Base-by-base conservation (phyloP, 805 yeast species). In the Starmerella sp. region DNA sequence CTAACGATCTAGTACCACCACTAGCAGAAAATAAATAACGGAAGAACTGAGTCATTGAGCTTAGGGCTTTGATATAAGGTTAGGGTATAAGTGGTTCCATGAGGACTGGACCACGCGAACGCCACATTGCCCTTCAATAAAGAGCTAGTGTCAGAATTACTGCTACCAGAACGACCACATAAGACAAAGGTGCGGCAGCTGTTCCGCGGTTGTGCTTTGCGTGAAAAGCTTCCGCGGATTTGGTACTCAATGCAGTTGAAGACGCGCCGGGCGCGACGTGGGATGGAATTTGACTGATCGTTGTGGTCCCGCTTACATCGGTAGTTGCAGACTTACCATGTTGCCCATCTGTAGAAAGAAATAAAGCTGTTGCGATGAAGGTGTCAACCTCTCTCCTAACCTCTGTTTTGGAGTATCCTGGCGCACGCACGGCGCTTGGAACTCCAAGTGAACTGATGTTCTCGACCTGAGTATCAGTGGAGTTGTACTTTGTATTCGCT, bases 401-500 rank as follows among this genome's bases (percentile, higher is more conserved):
- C 15, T 22, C 2, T 2, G 59, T 54, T 2, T 43, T 3, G 10
- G 51, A 47, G 17, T 54, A 57, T 22, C 41, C 32, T 8, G 43
- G 44, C 8, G 59, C 59, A 6, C 50, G 50, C 29, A 54, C 52
- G 14, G 71, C 72, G 9, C 54, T 11, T 10, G 65, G 62, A 6
- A 58, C 47, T 8, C 56, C 58, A 38, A 35, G 28, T 35, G 50
- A 8, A 31, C 48, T 54, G 9, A 63, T 62, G 3, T 36, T 44
- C 14, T 61, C 65, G 28, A 62, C 45, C 39, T 57, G 57, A 5
- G 61, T n/a, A 3, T 39, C n/a, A 22, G 63, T 55, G 4, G 51
- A 51, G 53, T 67, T 61, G 53, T 53, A 60, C 17, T 51, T 54
- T 17, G 77, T 73, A 57, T 75, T 78, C 10, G 83, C 88, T 48